Evolutionary conservation across 148 eudicot genomes (phyloP), one percentile per base, ranked within the genome.

Genomic region (Arbutus unedo): DNA sequence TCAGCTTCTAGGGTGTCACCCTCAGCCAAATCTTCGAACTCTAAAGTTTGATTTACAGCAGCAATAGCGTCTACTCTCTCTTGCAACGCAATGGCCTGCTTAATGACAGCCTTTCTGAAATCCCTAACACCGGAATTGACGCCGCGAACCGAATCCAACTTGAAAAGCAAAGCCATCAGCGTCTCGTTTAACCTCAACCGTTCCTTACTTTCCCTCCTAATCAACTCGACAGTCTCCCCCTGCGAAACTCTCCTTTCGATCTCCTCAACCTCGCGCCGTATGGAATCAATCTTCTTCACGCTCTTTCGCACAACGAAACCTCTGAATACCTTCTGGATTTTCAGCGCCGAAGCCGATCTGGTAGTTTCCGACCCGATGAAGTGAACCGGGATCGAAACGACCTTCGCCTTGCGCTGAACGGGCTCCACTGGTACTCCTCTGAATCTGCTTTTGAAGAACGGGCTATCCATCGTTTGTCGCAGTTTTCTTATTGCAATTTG

Each of bases 311-410:
- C 90, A 56, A 87, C 45, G 78, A 83, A 93, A 11, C 97, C 93
- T 11, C 97, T 88, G 81, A 89, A 91, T 8, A 81, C 87, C 90
- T 91, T 94, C 90, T 94, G 98, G 23, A 92, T 90, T 87, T 59
- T 85, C 3, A 84, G 0, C 0, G 91, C 91, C 2, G 90, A 31
- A 0, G 76, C 72, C 48, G 84, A 56, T 16, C 59, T 48, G 6
- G 81, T 45, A 43, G 13, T 6, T 10, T 81, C 84, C 13, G 91
- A 82, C 2, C 78, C 83, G 9, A 84, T 83, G 44, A 80, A 87
- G 44, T 84, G 90, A 38, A 91, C 87, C 8, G 91, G 96, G 23
- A 93, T 85, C 2, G 83, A 80, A 2, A 86, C 72, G 0, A 89
- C 91, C 76, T 85, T 18, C 16, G 64, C 0, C 5, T 44, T 78